phyloP scores from a whole-genome alignment of 176 grass and related monocot species.

The Sorghum bicolor region DNA sequence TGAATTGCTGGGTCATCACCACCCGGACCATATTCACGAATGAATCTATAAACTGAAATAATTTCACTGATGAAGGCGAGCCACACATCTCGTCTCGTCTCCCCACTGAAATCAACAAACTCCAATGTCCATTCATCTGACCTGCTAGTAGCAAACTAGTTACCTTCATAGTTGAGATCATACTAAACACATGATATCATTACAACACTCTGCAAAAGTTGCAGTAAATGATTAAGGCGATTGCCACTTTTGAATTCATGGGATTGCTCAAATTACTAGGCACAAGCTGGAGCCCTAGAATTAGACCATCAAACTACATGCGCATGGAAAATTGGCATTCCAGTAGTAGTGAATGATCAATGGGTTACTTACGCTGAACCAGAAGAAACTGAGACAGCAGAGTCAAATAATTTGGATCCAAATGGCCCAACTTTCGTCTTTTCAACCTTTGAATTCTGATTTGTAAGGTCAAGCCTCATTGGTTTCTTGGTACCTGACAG shows the following conservation, averaged over 20 bases:
- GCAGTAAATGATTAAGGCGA: constrained; percentile 15
- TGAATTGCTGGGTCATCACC: constrained; percentile 75
- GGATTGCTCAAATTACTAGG: constrained; percentile 12
- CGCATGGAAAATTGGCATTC: constrained; percentile 12
- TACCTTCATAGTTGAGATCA: constrained; percentile 10
- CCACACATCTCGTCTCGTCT: constrained; percentile 93
- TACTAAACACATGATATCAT: constrained; percentile 22
- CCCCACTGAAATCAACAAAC: constrained; percentile 97
- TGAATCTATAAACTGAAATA: constrained; percentile 81
- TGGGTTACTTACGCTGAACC: constrained; percentile 62
- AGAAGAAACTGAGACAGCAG: constrained; percentile 79
- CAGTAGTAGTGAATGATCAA: constrained; percentile 13
- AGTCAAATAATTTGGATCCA: constrained; percentile 88
- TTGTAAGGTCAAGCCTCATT: constrained; percentile 72
- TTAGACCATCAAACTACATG: constrained; percentile 27
- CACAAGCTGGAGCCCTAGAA: not conserved
- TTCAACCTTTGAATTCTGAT: constrained; percentile 60
- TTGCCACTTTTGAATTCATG: not conserved
- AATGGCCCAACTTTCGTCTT: constrained; percentile 93
- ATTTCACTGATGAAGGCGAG: constrained; percentile 82
- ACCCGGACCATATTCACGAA: constrained; percentile 72
- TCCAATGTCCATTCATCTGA: constrained; percentile 85
- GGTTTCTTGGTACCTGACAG: constrained; percentile 81
- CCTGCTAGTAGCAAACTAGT: constrained; percentile 46
- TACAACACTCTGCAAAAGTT: not conserved